Evolutionary conservation across 352 stramenopile genomes (phyloP).

Genomic region (Globisporangium camurandrum): DNA sequence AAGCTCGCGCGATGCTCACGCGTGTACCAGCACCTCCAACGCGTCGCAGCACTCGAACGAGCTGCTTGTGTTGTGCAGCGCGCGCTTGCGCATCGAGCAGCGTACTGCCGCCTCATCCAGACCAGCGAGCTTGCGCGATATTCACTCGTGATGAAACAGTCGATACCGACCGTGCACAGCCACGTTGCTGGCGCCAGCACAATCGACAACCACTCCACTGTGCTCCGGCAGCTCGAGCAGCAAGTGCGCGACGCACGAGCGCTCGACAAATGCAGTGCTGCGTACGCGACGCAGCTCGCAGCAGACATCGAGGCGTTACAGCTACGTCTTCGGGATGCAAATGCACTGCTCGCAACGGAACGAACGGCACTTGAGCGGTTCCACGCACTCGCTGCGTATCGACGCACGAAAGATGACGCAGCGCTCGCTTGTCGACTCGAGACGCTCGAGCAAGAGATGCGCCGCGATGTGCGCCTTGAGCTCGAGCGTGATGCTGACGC

Average conservation of each 20-base stretch:
- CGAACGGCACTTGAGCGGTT: conserved; percentile 38
- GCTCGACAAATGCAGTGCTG: conserved; percentile 20
- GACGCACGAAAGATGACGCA: conserved; percentile 44
- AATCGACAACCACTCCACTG: not conserved
- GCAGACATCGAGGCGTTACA: conserved; percentile 25
- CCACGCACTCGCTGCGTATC: conserved; percentile 30
- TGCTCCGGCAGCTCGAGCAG: conserved; percentile 14
- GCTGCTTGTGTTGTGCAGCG: conserved; percentile 44
- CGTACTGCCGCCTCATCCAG: conserved; percentile 22
- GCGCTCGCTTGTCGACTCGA: conserved; percentile 23
- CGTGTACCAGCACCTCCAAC: conserved; percentile 22
- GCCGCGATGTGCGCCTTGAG: conserved; percentile 47
- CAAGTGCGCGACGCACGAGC: conserved; percentile 14
- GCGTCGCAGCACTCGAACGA: conserved; percentile 18
- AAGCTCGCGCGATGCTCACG: conserved; percentile 24
- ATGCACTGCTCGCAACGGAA: conserved; percentile 22
- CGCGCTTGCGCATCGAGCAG: conserved; percentile 17
- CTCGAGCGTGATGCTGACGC: conserved; percentile 60
- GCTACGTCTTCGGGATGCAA: conserved; percentile 17
- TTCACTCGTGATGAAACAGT: conserved; percentile 18
- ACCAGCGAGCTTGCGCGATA: conserved; percentile 23
- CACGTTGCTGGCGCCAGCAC: no score
- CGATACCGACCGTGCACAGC: conserved; percentile 5
- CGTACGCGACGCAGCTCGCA: conserved; percentile 20
- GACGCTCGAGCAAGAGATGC: conserved; percentile 33